Conservation (phyloP, 1,284 basidiomycete genomes). For the Irpex sp. region DNA sequence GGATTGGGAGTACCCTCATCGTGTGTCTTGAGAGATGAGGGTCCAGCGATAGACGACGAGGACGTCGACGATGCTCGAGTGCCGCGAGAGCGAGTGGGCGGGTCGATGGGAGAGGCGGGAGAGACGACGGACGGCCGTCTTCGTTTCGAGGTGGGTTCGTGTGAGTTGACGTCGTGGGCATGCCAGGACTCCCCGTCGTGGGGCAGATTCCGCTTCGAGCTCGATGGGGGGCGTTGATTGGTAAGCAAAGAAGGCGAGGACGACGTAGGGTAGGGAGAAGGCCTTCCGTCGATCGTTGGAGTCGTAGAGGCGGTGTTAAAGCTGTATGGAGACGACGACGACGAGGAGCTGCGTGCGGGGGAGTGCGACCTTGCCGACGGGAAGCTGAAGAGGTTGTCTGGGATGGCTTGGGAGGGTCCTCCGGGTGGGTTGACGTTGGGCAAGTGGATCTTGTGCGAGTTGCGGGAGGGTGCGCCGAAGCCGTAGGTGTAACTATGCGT, state of each 20-base stretch:
- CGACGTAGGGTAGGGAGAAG: conserved; percentile 11
- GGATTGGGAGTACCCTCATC: conserved; percentile 3
- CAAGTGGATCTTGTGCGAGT: not conserved
- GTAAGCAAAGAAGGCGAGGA: conserved; percentile 16
- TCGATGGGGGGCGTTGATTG: conserved; percentile 7
- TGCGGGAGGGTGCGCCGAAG: conserved; percentile 3
- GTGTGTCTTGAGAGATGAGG: not conserved
- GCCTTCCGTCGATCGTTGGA: not conserved
- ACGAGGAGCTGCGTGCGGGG: not conserved
- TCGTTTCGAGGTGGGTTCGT: conserved; percentile 8
- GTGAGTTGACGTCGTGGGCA: not conserved
- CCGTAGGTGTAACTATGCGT: conserved; percentile 11
- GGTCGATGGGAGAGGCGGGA: conserved; percentile 4
- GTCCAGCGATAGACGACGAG: conserved; percentile 5
- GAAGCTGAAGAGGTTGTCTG: not conserved
- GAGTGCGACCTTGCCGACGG: not conserved
- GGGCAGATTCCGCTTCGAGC: conserved; percentile 18
- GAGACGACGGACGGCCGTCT: conserved; percentile 13
- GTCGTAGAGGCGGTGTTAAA: not conserved
- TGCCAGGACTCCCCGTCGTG: conserved; percentile 8
- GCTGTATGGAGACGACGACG: not conserved
- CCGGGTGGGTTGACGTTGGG: not conserved
- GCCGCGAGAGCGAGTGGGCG: conserved; percentile 7
- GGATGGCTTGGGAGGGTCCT: not conserved
- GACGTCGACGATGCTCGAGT: conserved; percentile 5